Evolutionary conservation across 164 flowering plant species (phyloP), one percentile per base, ranked within the genome.

Genomic region (Brasenia schreberi): DNA sequence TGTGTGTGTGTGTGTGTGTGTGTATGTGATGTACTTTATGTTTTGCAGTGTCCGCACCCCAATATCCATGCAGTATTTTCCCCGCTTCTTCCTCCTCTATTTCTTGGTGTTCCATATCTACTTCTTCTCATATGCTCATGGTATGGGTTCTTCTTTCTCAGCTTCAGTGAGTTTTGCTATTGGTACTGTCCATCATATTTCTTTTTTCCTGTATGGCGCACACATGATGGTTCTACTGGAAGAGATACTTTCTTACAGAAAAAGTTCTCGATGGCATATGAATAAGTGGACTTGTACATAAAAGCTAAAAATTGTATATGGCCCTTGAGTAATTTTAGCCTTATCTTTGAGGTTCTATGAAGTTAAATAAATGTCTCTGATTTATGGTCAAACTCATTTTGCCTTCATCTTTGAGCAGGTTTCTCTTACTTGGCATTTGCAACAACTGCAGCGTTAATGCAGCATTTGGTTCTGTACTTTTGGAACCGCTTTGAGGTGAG

Each of bases 401-500:
- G 5, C 52, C 23, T 60, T 17, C 16, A 60, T 60, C 14, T 60
- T 7, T 60, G 62, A 0, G 9, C 78, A 91, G 99, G 99, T 16
- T 94, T 91, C 81, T 86, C 99, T 23, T 94, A 91, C 74, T 75
- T 94, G 83, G 95, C 97, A 44, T 92, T 94, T 27, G 81, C 90
- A 7, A 83, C 99, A 7, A 77, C 96, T 42, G 93, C 96, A 19
- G 90, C 94, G 68, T 94, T 94, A 71, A 91, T 94, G 99, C 95
- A 85, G 58, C 99, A 94, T 68, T 85, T 91, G 68, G 89, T 94
- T 65, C 79, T 94, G 27, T 89, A 89, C 79, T 94, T 94, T 70
- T 94, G 99, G 97, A 89, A 94, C 70, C 84, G 93, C 42, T 94
- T 94, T 82, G 98, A 94, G 98, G 98, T 91, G 80, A 76, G 14